Evolutionary conservation across 1,284 basidiomycete genomes (phyloP), one percentile per base, ranked within the genome.

Genomic region (Malassezia arunalokei): DNA sequence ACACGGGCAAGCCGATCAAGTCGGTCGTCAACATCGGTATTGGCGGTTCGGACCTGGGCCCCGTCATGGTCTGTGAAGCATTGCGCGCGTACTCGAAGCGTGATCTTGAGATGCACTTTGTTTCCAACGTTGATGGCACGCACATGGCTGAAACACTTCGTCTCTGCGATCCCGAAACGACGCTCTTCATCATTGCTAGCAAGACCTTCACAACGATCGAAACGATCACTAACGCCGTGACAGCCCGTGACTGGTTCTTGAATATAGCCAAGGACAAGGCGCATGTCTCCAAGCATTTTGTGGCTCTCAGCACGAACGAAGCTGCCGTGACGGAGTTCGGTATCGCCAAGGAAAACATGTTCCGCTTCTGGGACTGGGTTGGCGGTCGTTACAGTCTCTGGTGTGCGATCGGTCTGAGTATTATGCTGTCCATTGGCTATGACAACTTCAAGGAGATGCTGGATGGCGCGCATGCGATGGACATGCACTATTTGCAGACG

Each of bases 341-440:
- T 50, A 98, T 98, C 67, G 79, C 84, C 56, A 77, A 84, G 65
- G 79, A 82, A 65, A 96, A 96, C 79, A 98, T 98, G 91, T 98
- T 98, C 83, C 83, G 86, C 75, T 98, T 98, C 82, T 98, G 92
- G 92, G 94, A 98, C 77, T 98, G 94, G 94, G 92, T 98, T 61
- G 92, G 92, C 60, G 92, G 94, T 39, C 83, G 92, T 61, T 98
- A 98, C 81, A 90, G 86, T 64, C 80, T 98, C 65, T 98, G 94
- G 92, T 89, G 87, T 58, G 91, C 94, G 30, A 96, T 98, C 65
- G 94, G 92, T 59, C 80, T 98, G 47, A 87, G 86, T 44, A 96
- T 98, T 75, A 86, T 87, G 49, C 79, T 98, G 53, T 83, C 84
- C 53, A 86, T 96, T 64, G 94, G 92, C 6, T 95, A 83, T 74